phyloP scores from a whole-genome alignment of 2,329 filamentous ascomycete genomes.

The Phyllosticta citribraziliensis region DNA sequence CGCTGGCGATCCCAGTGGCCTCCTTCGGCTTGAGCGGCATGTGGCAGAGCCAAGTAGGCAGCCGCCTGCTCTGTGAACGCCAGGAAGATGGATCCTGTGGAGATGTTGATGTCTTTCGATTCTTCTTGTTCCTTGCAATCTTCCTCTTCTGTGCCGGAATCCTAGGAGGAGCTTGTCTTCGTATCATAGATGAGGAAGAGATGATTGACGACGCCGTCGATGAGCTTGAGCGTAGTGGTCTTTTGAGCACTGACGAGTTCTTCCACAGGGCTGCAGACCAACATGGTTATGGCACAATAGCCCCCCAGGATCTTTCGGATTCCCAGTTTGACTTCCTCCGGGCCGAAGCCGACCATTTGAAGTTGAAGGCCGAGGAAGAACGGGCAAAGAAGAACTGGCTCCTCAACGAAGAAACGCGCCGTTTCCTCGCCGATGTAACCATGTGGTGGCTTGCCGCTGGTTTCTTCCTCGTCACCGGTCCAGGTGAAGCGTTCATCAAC shows the following conservation, averaged over 20 bases:
- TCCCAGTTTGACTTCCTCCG: slow-evolving; percentile 38
- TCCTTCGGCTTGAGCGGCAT: slow-evolving; percentile 89
- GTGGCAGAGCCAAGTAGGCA: slow-evolving; percentile 88
- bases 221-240: slow-evolving; percentile 78
- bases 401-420: slow-evolving; percentile 79
- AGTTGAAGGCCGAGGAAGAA: slow-evolving; percentile 41
- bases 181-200: slow-evolving; percentile 73
- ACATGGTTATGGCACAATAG: slow-evolving; percentile 54
- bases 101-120: slow-evolving; percentile 66
- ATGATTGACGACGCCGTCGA: slow-evolving; percentile 86
- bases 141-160: slow-evolving; percentile 63
- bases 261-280: slow-evolving; percentile 50
- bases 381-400: slow-evolving; percentile 77
- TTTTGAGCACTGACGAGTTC: slow-evolving; percentile 66
- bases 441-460: slow-evolving; percentile 93
- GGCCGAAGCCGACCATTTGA: slow-evolving; percentile 36
- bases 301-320: slow-evolving; percentile 36
- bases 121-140: slow-evolving; percentile 75
- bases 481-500: slow-evolving; percentile 97
- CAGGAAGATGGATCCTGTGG: slow-evolving; percentile 51
- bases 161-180: slow-evolving; percentile 63
- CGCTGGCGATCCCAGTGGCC: slow-evolving; percentile 82
- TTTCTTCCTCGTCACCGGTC: slow-evolving; percentile 87
- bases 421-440: slow-evolving; percentile 76
- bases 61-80: slow-evolving; percentile 62